Base-by-base conservation (phyloP, 768 basidiomycete species). In the Leccinum pellstonianum region DNA sequence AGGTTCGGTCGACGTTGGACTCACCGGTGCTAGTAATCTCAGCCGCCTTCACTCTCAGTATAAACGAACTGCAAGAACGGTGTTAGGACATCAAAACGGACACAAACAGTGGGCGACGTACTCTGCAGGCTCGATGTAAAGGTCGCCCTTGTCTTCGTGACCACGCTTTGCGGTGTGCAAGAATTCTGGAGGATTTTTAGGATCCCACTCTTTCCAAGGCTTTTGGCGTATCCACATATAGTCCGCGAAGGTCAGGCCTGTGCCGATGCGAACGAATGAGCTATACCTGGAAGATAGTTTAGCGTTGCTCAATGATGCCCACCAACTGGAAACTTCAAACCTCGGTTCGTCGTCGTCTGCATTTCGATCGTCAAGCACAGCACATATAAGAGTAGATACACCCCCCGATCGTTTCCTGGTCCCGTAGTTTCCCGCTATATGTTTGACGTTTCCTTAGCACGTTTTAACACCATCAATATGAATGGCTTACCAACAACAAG, bases 91-190 rank as follows among this genome's bases (percentile, higher is more conserved):
- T 25, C 25, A 29, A 49, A 47, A 21, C 11, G 33, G 10, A 50
- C 8, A 31, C 23, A 10, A 4, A 31, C 23, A 9, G 3, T 12
- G 1, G 33, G 41, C 38, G 48, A 51, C 83, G 60, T 66, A 96
- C 95, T 97, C 88, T 64, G 88, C 82, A 14, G 96, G 95, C 52
- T 91, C 86, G 46, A 98, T 81, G 73, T 95, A 97, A 14, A 95
- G 25, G 25, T 99, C 95, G 0, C 95, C 93, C 76, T 88, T 89
- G 67, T 95, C 93, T 33, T 92, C 90, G 21, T 81, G 80, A 1
- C 80, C 71, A 31, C 80, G 82, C 62, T 81, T 85, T 0, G 90
- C 74, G 14, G 83, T 86, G 54, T 81, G 77, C 41, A 86, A 74
- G 74, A 90, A 97, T 11, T 76, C 74, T 0, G 96, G 94, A 1